A percentile compares a stretch with the other conserved stretches of the same genome.
These are phyloP conservation scores for Elsinoe australis DNA, from an alignment of 2,329 filamentous ascomycete genomes.

Conservation along the genomic window DNA sequence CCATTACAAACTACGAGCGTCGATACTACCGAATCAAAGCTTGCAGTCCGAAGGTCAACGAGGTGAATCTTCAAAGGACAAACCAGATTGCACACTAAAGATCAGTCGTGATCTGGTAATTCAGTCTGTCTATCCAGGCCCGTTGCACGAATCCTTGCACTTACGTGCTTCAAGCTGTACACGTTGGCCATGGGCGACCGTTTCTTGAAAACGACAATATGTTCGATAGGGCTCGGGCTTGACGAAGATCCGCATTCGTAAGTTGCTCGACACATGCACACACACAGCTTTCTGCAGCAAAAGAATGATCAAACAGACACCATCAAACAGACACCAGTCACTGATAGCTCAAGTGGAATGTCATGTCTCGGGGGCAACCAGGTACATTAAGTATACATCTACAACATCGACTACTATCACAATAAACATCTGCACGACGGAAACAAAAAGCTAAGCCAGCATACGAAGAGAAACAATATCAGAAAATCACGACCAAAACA, in stretches of 20 bases:
- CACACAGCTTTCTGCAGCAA: background rate
- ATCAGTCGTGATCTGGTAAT: too few species aligned
- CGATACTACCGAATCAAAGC: too few species aligned
- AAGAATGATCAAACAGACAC: background rate
- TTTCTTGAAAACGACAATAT: slow-evolving; percentile 10
- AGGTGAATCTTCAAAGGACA: too few species aligned
- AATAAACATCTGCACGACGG: background rate
- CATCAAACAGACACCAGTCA: background rate
- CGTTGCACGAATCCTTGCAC: too few species aligned
- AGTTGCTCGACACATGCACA: background rate
- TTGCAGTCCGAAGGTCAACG: too few species aligned
- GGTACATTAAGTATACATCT: too few species aligned
- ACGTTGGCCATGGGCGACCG: background rate
- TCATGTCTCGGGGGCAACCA: background rate
- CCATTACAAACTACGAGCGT: too few species aligned
- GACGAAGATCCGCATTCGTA: background rate
- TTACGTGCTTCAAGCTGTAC: slow-evolving; percentile 8
- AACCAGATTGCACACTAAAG: too few species aligned
- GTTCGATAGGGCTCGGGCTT: slow-evolving; percentile 4
- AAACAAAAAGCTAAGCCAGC: background rate
- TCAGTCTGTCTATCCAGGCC: too few species aligned
- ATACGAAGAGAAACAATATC: too few species aligned
- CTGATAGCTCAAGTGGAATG: too few species aligned
- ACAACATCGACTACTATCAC: background rate
- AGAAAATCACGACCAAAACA: too few species aligned